These are phyloP conservation scores for Nepenthes mirabilis DNA, from an alignment of 148 eudicot species.

Conservation along the genomic window DNA sequence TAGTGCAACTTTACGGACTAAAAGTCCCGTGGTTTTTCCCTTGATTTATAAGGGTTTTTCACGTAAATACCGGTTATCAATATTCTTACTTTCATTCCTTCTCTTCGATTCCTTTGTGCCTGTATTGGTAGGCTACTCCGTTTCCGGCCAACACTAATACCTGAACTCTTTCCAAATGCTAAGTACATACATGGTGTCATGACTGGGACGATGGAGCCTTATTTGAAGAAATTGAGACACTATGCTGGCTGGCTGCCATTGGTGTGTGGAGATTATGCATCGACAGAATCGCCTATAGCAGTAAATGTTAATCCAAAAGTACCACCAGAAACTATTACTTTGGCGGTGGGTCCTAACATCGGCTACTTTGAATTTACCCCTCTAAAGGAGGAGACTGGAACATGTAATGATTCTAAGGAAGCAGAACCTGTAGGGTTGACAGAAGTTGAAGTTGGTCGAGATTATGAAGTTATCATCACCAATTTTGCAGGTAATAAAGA, in stretches of 20 bases:
- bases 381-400: conserved; percentile 20
- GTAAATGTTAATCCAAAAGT: conserved; percentile 54
- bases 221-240: conserved; percentile 35
- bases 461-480: conserved; percentile 52
- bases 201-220: conserved; percentile 68
- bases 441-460: conserved; percentile 50
- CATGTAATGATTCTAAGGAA: conserved; percentile 2
- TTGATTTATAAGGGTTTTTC: too few species aligned
- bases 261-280: conserved; percentile 50
- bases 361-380: conserved; percentile 69
- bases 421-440: conserved; percentile 32
- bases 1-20: too few species aligned
- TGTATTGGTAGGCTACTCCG: too few species aligned
- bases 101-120: too few species aligned
- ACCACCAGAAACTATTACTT: conserved; percentile 38
- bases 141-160: too few species aligned
- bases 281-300: conserved; percentile 62
- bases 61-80: too few species aligned
- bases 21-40: too few species aligned
- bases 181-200: conserved; percentile 52
- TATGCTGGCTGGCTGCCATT: conserved; percentile 45
- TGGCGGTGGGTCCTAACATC: conserved; percentile 43
- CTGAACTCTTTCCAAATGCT: conserved; percentile 41
- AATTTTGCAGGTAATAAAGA: conserved; percentile 42
- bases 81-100: too few species aligned